A percentile compares a stretch with the other conserved stretches of the same genome.
These are phyloP conservation scores for Tillandsia leiboldiana DNA, from an alignment of 176 grass and related monocot genomes.

Conservation along the genomic window DNA sequence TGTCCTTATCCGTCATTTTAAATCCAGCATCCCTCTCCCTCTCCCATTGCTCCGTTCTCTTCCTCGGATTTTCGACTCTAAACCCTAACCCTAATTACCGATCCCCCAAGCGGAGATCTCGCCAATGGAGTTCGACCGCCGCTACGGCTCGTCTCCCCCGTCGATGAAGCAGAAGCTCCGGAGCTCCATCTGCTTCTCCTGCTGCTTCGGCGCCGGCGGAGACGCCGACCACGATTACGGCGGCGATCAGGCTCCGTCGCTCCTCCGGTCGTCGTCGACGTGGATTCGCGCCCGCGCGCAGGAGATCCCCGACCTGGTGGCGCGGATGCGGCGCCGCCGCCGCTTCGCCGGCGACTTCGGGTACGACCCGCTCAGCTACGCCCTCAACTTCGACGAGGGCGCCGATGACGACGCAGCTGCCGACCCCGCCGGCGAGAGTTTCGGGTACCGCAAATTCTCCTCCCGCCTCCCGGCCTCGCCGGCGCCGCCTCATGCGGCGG, in stretches of 20 bases:
- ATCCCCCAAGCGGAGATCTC: neutral
- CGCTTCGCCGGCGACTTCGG: neutral
- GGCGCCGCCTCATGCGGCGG: neutral
- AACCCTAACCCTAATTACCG: neutral
- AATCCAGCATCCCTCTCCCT: neutral
- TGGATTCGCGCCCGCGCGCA: slow-evolving; percentile 17
- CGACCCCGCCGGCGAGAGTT: neutral
- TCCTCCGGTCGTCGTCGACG: slow-evolving; percentile 15
- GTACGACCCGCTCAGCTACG: slow-evolving; percentile 10
- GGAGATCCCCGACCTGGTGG: slow-evolving; percentile 6
- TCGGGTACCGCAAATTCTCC: slow-evolving; percentile 6
- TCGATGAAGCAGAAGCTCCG: slow-evolving; percentile 18
- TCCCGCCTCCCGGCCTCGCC: slow-evolving; percentile 2
- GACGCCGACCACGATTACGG: neutral
- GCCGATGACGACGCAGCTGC: neutral
- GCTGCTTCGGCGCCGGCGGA: slow-evolving; percentile 14
- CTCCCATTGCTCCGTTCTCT: neutral
- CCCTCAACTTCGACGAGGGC: slow-evolving; percentile 11
- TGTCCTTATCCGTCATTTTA: slow-evolving; percentile 10
- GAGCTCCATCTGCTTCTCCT: slow-evolving; percentile 20
- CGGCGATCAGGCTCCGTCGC: neutral
- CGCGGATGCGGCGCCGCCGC: slow-evolving; percentile 2
- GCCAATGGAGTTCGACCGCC: slow-evolving; percentile 14
- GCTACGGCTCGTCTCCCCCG: neutral
- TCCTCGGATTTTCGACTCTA: neutral